Evolutionary conservation across 495 filamentous ascomycete genomes (phyloP).

Genomic region (Aspergillus diversus): DNA sequence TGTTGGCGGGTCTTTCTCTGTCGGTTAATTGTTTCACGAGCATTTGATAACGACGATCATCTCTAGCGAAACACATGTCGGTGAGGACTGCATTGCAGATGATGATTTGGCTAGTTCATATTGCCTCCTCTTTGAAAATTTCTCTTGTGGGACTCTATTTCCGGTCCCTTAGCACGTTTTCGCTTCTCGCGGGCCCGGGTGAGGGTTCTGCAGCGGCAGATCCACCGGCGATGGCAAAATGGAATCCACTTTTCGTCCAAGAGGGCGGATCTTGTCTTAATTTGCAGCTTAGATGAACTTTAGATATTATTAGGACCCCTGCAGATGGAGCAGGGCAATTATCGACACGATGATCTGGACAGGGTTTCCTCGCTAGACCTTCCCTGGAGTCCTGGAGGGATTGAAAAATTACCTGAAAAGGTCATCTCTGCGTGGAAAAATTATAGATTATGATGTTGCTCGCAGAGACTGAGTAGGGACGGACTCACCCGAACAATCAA

Average conservation of each 20-base stretch:
- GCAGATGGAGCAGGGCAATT: not conserved
- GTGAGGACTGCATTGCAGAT: no score
- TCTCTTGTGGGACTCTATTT: not conserved
- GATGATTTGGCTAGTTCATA: no score
- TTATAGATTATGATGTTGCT: not conserved
- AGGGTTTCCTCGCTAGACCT: constrained; percentile 10
- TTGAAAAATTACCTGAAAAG: not conserved
- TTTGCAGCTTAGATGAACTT: not conserved
- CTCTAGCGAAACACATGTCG: no score
- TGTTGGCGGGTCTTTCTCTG: no score
- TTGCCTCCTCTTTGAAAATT: not conserved
- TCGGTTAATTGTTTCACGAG: no score
- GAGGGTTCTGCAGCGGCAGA: constrained; percentile 13
- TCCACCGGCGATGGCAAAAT: constrained; percentile 14
- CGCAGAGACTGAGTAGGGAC: not conserved
- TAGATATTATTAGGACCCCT: constrained; percentile 1
- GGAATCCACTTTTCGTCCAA: constrained; percentile 8
- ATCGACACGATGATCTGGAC: not conserved
- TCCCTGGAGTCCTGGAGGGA: not conserved
- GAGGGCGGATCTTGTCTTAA: not conserved
- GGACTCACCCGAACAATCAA: not conserved
- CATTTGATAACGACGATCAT: no score
- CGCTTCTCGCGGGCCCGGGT: not conserved
- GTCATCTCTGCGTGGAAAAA: not conserved
- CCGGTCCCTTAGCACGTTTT: not conserved